Percentiles rank a stretch among this genome's conserved stretches.
These are phyloP conservation scores for Kitagawia praeruptora DNA, from an alignment of 129 eudicot genomes.

Conservation along the genomic window DNA sequence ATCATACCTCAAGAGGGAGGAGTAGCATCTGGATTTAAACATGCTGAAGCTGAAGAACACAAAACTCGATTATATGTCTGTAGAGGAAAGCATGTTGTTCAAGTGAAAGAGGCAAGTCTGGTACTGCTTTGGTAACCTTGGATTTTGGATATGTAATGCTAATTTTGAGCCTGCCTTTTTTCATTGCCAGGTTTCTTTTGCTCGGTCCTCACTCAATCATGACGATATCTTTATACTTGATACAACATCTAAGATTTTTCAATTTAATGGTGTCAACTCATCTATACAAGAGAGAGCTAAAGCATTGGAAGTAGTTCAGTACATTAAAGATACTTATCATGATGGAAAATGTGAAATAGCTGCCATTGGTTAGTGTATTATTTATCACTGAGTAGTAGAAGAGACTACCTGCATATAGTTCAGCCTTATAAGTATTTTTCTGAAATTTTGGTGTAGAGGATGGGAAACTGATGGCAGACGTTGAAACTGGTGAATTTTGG, in stretches of 20 bases:
- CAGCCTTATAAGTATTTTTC: conserved; percentile 6
- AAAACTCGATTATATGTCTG: conserved; percentile 65
- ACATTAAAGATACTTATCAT: conserved; percentile 87
- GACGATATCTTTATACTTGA: conserved; percentile 89
- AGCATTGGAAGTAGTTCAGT: conserved; percentile 96
- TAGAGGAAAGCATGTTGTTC: conserved; percentile 85
- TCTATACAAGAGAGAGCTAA: conserved; percentile 96
- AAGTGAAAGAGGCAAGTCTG: conserved; percentile 78
- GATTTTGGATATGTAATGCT: conserved; percentile 2
- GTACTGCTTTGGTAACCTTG: conserved; percentile 9
- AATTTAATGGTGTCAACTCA: conserved; percentile 86
- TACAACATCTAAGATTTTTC: conserved; percentile 78
- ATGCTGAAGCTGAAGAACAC: conserved; percentile 64
- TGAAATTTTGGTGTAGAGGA: conserved; percentile 50
- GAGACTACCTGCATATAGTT: not conserved
- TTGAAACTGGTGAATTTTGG: conserved; percentile 96
- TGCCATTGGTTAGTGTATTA: conserved; percentile 56
- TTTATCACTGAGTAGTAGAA: conserved; percentile 13
- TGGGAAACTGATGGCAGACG: conserved; percentile 94
- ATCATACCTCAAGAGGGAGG: conserved; percentile 97
- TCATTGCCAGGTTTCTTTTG: conserved; percentile 61
- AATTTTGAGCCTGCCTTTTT: conserved; percentile 1
- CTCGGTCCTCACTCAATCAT: conserved; percentile 86
- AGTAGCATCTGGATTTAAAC: conserved; percentile 74
- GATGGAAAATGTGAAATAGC: conserved; percentile 97